Evolutionary conservation across 805 yeast species (phyloP), one percentile per base, ranked within the genome.

Genomic region (Danielozyma ontarioensis): DNA sequence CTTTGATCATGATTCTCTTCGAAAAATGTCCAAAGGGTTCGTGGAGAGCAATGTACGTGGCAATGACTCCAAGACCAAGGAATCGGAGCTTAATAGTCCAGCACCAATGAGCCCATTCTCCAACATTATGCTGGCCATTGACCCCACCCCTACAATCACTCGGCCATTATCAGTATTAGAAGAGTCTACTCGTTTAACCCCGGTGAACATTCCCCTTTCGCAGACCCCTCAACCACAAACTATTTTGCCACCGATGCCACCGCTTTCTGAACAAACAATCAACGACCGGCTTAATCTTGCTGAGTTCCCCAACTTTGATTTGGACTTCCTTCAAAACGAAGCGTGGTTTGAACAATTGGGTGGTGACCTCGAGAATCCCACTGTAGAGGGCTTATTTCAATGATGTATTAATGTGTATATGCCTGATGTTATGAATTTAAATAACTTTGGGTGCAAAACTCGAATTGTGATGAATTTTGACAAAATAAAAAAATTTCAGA

Each of bases 251-350:
- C n/a, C n/a, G n/a, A n/a, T n/a, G n/a, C n/a, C n/a, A n/a, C n/a
- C n/a, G n/a, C n/a, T n/a, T n/a, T n/a, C n/a, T n/a, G n/a, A n/a
- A n/a, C 7, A 26, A 15, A 7, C 13, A 10, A 14, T 17, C n/a
- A 16, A 16, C 29, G 5, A 26, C 27, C 29, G 32, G 27, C 19
- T n/a, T 23, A 22, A 19, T 19, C 35, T 13, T 25, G 27, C 30
- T n/a, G 17, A 12, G 27, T 28, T 31, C 14, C 25, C 19, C 38
- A 47, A 59, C 16, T 53, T 58, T 37, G 56, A 57, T 34, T 50
- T 59, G 27, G 64, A 61, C 34, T 48, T 58, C 34, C 42, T 59
- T 32, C 49, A 47, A 25, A 58, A 53, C 33, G 60, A 54, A 26
- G 41, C 33, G 13, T 36, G 55, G 25, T 44, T 55, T 36, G 48